Percentiles rank a stretch among this genome's conserved stretches.
Conservation (phyloP, 2,329 filamentous ascomycete genomes). For the Stromatinia cepivora region DNA sequence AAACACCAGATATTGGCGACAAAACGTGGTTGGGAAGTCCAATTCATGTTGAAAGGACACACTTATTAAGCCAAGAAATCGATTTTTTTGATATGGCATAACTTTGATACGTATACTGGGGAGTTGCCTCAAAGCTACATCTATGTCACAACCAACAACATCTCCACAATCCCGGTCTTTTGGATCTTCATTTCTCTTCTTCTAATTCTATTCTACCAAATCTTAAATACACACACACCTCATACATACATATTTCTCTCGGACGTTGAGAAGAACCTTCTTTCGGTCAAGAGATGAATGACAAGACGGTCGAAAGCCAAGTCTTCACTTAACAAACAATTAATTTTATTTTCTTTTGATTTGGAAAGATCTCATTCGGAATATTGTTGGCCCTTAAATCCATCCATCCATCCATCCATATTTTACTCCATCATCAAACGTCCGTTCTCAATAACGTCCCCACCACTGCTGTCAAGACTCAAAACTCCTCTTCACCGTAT, state of each 20-base stretch:
- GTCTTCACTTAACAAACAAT: not conserved
- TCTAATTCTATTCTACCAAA: not conserved
- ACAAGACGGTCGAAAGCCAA: not conserved
- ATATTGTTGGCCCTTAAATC: not conserved
- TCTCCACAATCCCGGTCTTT: not conserved
- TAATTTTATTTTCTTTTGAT: not conserved
- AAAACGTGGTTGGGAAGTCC: not conserved
- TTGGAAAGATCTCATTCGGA: not conserved
- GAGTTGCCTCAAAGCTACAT: not conserved
- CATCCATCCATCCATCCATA: not conserved
- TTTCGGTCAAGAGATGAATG: not conserved
- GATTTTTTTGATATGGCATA: not conserved
- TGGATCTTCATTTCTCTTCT: not conserved
- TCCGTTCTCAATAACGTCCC: slow-evolving; percentile 1
- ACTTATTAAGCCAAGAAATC: not conserved
- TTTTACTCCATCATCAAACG: not conserved
- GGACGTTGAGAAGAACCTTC: not conserved
- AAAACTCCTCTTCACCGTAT: not conserved
- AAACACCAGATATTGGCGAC: not conserved
- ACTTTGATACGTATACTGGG: not conserved
- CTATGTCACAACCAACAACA: not conserved
- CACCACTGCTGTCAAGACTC: slow-evolving; percentile 8
- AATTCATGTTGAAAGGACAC: not conserved
- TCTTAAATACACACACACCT: not conserved
- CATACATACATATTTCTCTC: not conserved